phyloP scores from a whole-genome alignment of 345 rosid species.

The Balakata baccata region DNA sequence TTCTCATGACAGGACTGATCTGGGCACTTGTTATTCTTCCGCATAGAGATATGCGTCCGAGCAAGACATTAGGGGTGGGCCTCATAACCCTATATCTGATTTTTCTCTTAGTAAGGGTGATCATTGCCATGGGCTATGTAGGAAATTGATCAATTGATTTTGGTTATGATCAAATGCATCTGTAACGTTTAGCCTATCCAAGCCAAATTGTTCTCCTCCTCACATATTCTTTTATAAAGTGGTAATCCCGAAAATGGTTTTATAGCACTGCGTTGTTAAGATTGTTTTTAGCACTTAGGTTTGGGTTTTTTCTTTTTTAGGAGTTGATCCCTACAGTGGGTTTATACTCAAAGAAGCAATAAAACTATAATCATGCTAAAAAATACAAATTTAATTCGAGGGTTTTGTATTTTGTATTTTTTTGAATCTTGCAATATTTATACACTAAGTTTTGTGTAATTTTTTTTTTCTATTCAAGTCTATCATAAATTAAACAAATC shows the following conservation, averaged over 20 bases:
- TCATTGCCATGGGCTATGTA: conserved; percentile 25
- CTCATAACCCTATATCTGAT: conserved; percentile 42
- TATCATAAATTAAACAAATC: too few species aligned
- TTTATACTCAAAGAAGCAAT: not conserved
- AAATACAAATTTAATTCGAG: too few species aligned
- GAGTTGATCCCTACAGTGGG: not conserved
- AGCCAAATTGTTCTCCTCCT: not conserved
- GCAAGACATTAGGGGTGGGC: conserved; percentile 48
- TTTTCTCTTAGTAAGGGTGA: conserved; percentile 39
- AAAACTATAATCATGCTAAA: too few species aligned
- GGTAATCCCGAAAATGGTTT: not conserved
- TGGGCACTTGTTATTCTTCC: conserved; percentile 66
- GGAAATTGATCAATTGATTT: not conserved
- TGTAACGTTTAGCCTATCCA: not conserved
- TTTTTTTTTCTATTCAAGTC: too few species aligned
- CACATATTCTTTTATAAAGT: not conserved
- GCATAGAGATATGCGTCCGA: conserved; percentile 67
- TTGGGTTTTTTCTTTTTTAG: not conserved
- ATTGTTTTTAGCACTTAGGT: not conserved
- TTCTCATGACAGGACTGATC: conserved; percentile 53
- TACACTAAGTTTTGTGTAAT: too few species aligned
- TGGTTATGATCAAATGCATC: not conserved
- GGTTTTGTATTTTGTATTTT: too few species aligned
- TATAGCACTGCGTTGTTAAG: not conserved
- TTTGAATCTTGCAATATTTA: too few species aligned